phyloP scores from a whole-genome alignment of 208 protist species.

The Strigomonas culicis region DNA sequence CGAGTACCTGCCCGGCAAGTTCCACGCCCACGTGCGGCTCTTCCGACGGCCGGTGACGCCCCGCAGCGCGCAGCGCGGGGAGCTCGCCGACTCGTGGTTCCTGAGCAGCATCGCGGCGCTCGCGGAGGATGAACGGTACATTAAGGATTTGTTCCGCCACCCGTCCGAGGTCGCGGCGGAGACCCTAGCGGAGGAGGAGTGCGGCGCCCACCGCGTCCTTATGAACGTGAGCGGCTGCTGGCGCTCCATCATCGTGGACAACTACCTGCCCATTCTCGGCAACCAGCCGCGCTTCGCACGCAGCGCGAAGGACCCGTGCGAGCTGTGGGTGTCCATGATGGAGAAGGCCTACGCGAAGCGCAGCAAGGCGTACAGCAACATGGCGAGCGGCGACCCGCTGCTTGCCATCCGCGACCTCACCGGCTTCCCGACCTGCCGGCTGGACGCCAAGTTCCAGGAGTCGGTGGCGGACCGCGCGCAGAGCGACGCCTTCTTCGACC shows the following conservation, averaged over 20 bases:
- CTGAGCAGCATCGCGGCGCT: slow-evolving; percentile 53
- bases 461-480: slow-evolving; percentile 6
- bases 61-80: slow-evolving; percentile 41
- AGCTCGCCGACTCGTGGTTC: slow-evolving; percentile 66
- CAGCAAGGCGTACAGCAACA: slow-evolving; percentile 62
- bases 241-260: slow-evolving; percentile 50
- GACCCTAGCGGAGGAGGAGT: slow-evolving; percentile 30
- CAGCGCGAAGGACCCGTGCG: slow-evolving; percentile 23
- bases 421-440: slow-evolving; percentile 33
- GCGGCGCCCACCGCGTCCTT: slow-evolving; percentile 46
- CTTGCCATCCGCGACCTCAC: slow-evolving; percentile 63
- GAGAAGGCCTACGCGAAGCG: slow-evolving; percentile 89
- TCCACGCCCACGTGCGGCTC: slow-evolving; percentile 16
- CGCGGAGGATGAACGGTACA: slow-evolving; percentile 28
- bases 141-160: slow-evolving; percentile 47
- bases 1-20: slow-evolving; percentile 18
- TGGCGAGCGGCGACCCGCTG: slow-evolving; percentile 54
- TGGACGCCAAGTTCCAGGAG: slow-evolving; percentile 44
- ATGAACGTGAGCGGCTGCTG: slow-evolving; percentile 67
- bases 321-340: slow-evolving; percentile 70
- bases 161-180: slow-evolving; percentile 26
- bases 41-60: slow-evolving; percentile 35
- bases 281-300: slow-evolving; percentile 29
- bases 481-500: slow-evolving; percentile 13
- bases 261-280: slow-evolving; percentile 46